These are phyloP conservation scores for Bryum argenteum DNA, from an alignment of 225 moss, liverwort and hornwort genomes.

Conservation along the genomic window DNA sequence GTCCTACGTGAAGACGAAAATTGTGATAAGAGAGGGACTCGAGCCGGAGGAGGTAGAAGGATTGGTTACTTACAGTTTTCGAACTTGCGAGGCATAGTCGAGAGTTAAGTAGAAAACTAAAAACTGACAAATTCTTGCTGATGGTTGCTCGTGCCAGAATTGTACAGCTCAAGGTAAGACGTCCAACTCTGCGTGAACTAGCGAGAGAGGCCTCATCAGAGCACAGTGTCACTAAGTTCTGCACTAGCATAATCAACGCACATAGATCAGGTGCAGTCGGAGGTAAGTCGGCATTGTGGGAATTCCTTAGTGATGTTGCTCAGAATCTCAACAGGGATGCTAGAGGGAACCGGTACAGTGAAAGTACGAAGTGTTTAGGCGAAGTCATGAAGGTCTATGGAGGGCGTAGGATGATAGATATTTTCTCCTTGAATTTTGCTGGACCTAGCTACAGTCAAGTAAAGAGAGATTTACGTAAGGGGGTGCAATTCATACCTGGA, in stretches of 20 bases:
- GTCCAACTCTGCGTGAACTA: neutral
- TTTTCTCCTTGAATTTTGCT: neutral
- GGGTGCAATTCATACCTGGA: neutral
- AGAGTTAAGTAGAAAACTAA: no score
- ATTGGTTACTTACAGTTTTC: neutral
- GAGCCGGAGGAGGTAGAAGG: fast-evolving
- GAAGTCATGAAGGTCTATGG: neutral
- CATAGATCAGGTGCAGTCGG: neutral
- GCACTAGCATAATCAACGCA: neutral
- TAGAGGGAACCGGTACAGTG: neutral
- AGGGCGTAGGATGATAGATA: neutral
- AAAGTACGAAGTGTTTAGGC: neutral
- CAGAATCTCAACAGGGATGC: neutral
- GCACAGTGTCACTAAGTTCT: neutral
- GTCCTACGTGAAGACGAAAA: neutral
- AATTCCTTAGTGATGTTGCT: neutral
- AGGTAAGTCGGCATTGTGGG: neutral
- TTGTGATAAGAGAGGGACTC: neutral
- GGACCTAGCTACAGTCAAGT: neutral
- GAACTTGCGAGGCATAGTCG: neutral
- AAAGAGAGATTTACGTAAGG: neutral
- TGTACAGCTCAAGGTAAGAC: neutral
- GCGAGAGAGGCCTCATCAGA: neutral
- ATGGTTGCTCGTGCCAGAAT: no score
- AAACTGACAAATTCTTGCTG: no score